Conservation (phyloP, 78 protist genomes). For the Bigelowiella natans region DNA sequence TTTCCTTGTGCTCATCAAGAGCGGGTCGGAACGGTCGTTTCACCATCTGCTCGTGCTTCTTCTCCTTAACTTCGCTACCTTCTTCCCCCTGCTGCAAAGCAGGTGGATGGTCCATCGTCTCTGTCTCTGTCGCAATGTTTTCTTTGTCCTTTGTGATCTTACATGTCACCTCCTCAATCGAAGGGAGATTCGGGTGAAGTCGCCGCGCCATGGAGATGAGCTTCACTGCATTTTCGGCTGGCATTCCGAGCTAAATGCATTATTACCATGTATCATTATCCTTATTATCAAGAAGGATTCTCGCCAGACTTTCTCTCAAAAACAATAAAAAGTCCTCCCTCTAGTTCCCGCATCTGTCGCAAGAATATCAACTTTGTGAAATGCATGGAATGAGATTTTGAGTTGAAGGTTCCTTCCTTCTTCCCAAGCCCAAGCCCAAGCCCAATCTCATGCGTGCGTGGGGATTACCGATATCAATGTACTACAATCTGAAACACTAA, state of each 20-base stretch:
- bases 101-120: neutral
- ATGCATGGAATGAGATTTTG: too few species aligned
- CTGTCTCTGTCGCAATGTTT: neutral
- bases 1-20: neutral
- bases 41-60: neutral
- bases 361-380: too few species aligned
- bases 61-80: neutral
- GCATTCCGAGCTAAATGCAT: neutral
- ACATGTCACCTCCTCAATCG: neutral
- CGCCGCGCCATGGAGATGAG: neutral
- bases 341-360: too few species aligned
- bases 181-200: neutral
- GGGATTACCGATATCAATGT: neutral
- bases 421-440: too few species aligned
- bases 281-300: too few species aligned
- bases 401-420: too few species aligned
- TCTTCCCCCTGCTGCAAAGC: neutral
- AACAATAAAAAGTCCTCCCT: too few species aligned
- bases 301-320: too few species aligned
- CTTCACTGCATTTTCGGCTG: too few species aligned
- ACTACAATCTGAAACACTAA: neutral
- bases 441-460: too few species aligned
- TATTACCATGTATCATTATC: neutral
- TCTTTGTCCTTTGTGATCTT: too few species aligned
- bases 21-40: neutral